Evolutionary conservation across 306 rosid genomes (phyloP).

Genomic region (Coriaria nepalensis): DNA sequence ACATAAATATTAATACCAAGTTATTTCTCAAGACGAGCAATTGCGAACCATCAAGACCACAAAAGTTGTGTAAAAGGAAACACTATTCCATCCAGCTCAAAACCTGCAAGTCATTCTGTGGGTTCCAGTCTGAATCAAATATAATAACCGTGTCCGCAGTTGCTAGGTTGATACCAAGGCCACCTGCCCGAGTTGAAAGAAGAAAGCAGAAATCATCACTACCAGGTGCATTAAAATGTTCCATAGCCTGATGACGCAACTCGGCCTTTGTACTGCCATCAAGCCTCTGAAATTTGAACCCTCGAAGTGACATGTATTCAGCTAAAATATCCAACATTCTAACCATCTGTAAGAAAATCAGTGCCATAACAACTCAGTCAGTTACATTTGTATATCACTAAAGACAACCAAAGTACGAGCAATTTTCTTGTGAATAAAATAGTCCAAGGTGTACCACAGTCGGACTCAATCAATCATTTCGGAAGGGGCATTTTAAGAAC

Average conservation of each 20-base stretch:
- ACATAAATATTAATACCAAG: constrained; percentile 2
- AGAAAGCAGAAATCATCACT: constrained; percentile 99
- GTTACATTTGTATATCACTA: constrained; percentile 6
- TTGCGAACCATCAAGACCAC: too few relatives aligned
- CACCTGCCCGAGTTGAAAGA: constrained; percentile 98
- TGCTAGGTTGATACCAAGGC: constrained; percentile 96
- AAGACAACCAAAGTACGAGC: too few relatives aligned
- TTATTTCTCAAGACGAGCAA: constrained; percentile 1
- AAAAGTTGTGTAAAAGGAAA: neutral
- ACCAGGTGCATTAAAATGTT: constrained; percentile 95
- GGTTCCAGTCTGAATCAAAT: constrained; percentile 99
- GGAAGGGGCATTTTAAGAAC: too few relatives aligned
- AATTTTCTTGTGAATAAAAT: too few relatives aligned
- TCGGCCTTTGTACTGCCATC: constrained; percentile 99
- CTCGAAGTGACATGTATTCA: constrained; percentile 80
- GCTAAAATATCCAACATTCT: constrained; percentile 94
- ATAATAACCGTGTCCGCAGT: constrained; percentile 98
- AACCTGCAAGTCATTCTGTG: constrained; percentile 98
- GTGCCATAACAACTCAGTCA: constrained; percentile 7
- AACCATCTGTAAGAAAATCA: constrained; percentile 70
- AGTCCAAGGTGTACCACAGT: too few relatives aligned
- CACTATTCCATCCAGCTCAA: neutral
- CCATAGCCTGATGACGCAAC: constrained; percentile 98
- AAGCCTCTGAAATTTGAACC: constrained; percentile 95
- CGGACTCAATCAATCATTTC: too few relatives aligned